Evolutionary conservation across 257 asterid genomes (phyloP).

Genomic region (Fraxinus anomala): DNA sequence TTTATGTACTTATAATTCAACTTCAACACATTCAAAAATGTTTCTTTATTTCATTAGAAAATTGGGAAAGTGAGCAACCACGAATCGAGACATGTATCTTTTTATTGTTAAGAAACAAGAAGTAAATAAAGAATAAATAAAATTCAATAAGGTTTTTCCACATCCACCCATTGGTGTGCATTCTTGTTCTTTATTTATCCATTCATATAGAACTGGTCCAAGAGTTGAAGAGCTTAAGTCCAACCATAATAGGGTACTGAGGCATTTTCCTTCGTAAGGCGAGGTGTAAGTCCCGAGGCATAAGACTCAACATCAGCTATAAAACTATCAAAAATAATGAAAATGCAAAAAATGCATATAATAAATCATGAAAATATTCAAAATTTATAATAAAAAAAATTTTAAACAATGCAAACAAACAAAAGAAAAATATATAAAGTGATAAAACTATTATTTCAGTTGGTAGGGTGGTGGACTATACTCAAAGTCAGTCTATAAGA

Average conservation of each 20-base stretch:
- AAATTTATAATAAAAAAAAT: too few relatives aligned
- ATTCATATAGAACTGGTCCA: not conserved
- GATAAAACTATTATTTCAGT: too few relatives aligned
- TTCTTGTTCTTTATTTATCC: not conserved
- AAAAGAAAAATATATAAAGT: not conserved
- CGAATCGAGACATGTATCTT: not conserved
- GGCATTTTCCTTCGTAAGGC: not conserved
- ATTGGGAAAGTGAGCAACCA: not conserved
- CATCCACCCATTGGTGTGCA: not conserved
- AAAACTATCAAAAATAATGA: too few relatives aligned
- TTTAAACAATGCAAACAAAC: not conserved
- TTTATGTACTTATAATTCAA: not conserved
- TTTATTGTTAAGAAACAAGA: not conserved
- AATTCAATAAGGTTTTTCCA: not conserved
- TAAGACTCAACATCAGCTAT: not conserved
- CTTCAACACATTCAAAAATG: not conserved
- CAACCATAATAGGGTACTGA: not conserved
- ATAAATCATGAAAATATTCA: too few relatives aligned
- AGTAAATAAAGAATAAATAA: not conserved
- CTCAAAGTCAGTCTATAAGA: not conserved
- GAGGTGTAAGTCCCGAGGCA: not conserved
- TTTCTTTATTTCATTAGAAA: constrained; percentile 7
- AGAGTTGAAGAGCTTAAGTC: not conserved
- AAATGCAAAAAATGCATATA: too few relatives aligned
- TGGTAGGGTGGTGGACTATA: not conserved